Conservation (phyloP, 345 rosid species). For the Iberis pinnata region DNA sequence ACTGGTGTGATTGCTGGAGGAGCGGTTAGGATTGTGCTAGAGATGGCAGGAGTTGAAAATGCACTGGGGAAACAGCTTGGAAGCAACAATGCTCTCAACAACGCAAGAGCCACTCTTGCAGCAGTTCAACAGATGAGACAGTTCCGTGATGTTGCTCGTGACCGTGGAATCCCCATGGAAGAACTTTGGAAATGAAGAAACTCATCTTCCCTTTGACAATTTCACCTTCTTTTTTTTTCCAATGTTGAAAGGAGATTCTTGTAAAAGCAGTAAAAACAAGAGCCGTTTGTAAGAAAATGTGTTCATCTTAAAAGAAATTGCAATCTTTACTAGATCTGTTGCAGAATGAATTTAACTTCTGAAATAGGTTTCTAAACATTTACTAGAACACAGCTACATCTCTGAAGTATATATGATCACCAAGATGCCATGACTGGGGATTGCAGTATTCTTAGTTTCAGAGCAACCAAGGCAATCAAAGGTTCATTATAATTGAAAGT, state of each 20-base stretch:
- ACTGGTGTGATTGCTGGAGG: constrained; percentile 94
- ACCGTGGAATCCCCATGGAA: constrained; percentile 92
- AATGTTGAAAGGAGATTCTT: constrained; percentile 13
- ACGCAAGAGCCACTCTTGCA: constrained; percentile 80
- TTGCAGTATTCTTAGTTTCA: too few relatives aligned
- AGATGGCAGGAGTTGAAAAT: constrained; percentile 90
- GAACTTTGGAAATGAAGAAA: constrained; percentile 64
- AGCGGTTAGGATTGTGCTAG: constrained; percentile 79
- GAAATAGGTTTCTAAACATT: too few relatives aligned
- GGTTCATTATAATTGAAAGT: background rate
- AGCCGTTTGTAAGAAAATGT: constrained; percentile 19
- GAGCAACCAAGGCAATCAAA: too few relatives aligned
- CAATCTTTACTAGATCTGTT: background rate
- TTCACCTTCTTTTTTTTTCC: constrained; percentile 7
- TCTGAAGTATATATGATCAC: too few relatives aligned
- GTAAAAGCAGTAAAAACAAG: constrained; percentile 15
- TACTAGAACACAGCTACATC: too few relatives aligned
- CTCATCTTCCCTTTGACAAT: background rate
- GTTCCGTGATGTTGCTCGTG: constrained; percentile 70
- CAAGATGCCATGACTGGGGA: too few relatives aligned
- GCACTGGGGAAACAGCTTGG: constrained; percentile 74
- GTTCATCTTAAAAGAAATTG: constrained; percentile 17
- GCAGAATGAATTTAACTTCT: background rate
- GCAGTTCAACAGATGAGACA: constrained; percentile 79
- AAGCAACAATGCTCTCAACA: constrained; percentile 81